Evolutionary conservation across 1,284 basidiomycete genomes (phyloP).

Genomic region (Trametes pubescens): DNA sequence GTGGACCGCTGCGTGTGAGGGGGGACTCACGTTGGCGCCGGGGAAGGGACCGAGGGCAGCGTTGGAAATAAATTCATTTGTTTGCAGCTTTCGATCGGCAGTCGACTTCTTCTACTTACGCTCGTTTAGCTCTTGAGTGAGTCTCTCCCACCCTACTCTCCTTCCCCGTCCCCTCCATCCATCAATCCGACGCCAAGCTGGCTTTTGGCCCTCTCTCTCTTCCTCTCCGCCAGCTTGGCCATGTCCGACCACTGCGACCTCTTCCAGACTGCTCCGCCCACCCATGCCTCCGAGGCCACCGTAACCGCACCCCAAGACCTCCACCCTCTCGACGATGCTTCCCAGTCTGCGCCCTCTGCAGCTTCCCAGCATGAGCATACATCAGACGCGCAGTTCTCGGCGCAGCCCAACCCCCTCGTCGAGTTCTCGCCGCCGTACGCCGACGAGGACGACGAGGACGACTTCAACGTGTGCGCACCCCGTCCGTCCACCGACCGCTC

Average conservation of each 20-base stretch:
- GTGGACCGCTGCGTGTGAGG: no score
- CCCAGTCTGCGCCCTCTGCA: conserved; percentile 20
- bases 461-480: conserved; percentile 33
- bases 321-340: conserved; percentile 27
- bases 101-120: conserved; percentile 3
- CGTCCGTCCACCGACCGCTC: conserved; percentile 31
- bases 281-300: conserved; percentile 27
- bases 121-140: conserved; percentile 13
- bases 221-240: conserved; percentile 24
- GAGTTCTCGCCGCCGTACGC: conserved; percentile 31
- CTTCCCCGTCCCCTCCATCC: conserved; percentile 12
- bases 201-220: conserved; percentile 22
- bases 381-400: conserved; percentile 11
- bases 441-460: conserved; percentile 25
- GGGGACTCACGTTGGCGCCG: background rate
- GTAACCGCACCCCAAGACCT: conserved; percentile 31
- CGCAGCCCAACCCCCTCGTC: conserved; percentile 34
- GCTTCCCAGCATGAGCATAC: conserved; percentile 12
- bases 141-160: conserved; percentile 8
- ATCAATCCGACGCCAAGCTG: conserved; percentile 23
- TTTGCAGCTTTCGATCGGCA: background rate
- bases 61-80: background rate
- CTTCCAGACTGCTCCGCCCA: conserved; percentile 12
- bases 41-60: conserved; percentile 1
- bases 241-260: conserved; percentile 35